Base-by-base conservation (phyloP, 116 monocot genomes). In the Papilionanthe hybrid region DNA sequence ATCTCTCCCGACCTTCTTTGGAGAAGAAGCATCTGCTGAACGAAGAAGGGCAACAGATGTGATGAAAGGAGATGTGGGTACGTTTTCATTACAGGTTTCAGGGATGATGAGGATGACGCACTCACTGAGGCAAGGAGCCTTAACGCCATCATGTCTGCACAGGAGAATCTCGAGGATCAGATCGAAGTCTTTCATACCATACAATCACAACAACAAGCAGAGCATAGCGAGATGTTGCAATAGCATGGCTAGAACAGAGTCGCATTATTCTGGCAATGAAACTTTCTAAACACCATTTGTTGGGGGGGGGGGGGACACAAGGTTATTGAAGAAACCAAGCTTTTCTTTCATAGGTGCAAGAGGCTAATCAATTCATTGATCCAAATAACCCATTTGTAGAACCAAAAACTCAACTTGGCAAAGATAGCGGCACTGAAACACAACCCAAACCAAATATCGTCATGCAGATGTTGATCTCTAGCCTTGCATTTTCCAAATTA, bases 131-230 rank as follows among this genome's bases (percentile, higher is more conserved):
- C 92, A 1, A 88, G 84, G 85, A 97, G 96, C 82, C 89, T 97
- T 44, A 82, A 89, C 76, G 79, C 84, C 79, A 94, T 97, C 48
- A 72, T 94, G 78, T 79, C 90, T 55, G 94, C 96, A 9, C 92
- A 94, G 18, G 96, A 97, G 89, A 90, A 88, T 29, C 87, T 94
- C 27, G 96, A 97, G 86, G 94, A 94, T 77, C 94, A 97, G 82
- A 86, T 96, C 69, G 96, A 96, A 86, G 93, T 86, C 81, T 90
- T 96, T 77, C 90, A 92, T 37, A 91, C 91, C 56, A 86, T 94
- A 18, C 97, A 97, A 81, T 89, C 88, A 81, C 97, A 94, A 47
- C 97, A 97, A 66, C 83, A 83, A 73, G 92, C 92, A n/a, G 97
- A 92, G 68, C 92, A n/a, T 94, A 92, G 68, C 68, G 88, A 88